phyloP scores from a whole-genome alignment of 257 asterid genomes.

The Solanum paucissectum region DNA sequence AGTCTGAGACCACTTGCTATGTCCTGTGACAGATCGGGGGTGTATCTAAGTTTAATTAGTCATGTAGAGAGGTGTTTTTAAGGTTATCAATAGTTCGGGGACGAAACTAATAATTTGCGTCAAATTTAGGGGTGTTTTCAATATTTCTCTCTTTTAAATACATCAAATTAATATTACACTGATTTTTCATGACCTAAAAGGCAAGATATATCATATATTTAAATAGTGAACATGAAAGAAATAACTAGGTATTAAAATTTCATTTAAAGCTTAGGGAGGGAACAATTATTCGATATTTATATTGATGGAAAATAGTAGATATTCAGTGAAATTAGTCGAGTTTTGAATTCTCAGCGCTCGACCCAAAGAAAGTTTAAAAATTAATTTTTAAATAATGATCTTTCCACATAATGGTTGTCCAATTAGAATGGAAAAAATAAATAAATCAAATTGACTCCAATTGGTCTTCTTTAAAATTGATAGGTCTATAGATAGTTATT shows the following conservation, averaged over 20 bases:
- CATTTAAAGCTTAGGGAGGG: not conserved
- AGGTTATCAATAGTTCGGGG: too few species aligned
- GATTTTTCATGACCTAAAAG: not conserved
- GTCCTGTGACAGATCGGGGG: too few species aligned
- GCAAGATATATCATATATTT: not conserved
- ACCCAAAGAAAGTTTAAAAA: not conserved
- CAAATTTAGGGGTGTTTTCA: too few species aligned
- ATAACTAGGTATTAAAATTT: not conserved
- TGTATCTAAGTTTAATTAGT: too few species aligned
- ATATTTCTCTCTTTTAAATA: not conserved
- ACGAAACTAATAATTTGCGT: too few species aligned
- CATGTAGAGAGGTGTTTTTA: too few species aligned
- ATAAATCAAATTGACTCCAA: not conserved
- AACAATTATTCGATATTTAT: not conserved
- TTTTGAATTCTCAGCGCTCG: too few species aligned
- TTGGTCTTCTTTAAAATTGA: not conserved
- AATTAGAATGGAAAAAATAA: not conserved
- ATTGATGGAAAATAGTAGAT: rapidly evolving
- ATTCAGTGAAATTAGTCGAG: not conserved
- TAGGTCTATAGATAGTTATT: not conserved
- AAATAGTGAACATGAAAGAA: not conserved
- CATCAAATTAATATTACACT: not conserved
- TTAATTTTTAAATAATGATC: not conserved
- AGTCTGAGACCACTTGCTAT: too few species aligned
- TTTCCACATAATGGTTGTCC: not conserved